Evolutionary conservation across 768 basidiomycete genomes (phyloP).

Genomic region (Leucosporidium creatinivorum): DNA sequence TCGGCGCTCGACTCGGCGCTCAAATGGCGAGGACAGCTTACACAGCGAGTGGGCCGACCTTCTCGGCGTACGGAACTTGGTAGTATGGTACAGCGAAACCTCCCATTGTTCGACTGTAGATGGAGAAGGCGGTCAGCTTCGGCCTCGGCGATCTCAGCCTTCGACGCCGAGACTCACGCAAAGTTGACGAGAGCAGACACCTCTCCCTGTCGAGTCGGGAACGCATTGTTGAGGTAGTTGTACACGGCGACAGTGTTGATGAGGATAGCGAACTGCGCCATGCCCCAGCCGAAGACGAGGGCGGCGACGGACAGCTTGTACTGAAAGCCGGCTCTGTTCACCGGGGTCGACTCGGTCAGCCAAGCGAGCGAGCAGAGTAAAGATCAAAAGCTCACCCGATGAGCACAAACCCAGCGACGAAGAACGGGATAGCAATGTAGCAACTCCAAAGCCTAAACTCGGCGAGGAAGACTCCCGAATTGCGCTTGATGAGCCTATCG

Average conservation of each 20-base stretch:
- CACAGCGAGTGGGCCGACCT: background rate
- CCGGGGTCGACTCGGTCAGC: background rate
- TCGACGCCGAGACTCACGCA: slow-evolving; percentile 44
- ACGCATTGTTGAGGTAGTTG: slow-evolving; percentile 30
- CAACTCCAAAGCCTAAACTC: slow-evolving; percentile 51
- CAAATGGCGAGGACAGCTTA: background rate
- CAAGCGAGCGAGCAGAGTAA: slow-evolving; percentile 42
- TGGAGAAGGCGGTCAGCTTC: background rate
- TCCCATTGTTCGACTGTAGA: background rate
- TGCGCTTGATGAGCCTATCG: slow-evolving; percentile 47
- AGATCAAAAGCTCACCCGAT: slow-evolving; percentile 46
- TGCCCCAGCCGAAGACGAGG: slow-evolving; percentile 62
- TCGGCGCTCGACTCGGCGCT: background rate
- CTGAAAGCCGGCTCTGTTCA: slow-evolving; percentile 3
- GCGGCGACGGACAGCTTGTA: slow-evolving; percentile 37
- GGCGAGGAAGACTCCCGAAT: slow-evolving; percentile 56
- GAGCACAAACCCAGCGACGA: slow-evolving; percentile 56
- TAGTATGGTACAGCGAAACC: slow-evolving; percentile 13
- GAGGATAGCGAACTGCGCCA: slow-evolving; percentile 46
- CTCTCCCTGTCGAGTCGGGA: slow-evolving; percentile 49
- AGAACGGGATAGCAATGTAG: slow-evolving; percentile 57
- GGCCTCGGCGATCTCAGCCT: background rate
- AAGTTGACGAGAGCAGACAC: slow-evolving; percentile 58
- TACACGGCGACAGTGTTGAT: slow-evolving; percentile 47
- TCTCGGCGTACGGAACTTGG: background rate